Evolutionary conservation across 192 early-diverging fungal species (phyloP).

Genomic region (Jimgerdemannia flammicorona): DNA sequence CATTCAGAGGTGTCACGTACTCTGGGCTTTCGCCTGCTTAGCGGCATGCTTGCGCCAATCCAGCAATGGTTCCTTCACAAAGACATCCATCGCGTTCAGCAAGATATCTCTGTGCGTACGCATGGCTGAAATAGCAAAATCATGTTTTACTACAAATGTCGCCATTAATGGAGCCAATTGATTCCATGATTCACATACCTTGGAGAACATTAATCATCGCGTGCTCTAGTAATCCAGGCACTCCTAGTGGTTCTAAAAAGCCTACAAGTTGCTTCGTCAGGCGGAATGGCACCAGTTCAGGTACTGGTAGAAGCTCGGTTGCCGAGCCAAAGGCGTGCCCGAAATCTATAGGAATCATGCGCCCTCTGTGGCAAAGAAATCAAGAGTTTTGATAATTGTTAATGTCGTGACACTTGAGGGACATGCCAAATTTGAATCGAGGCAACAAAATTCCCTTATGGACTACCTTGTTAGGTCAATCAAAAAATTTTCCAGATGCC

Average conservation of each 20-base stretch:
- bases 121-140: constrained; percentile 37
- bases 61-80: constrained; percentile 78
- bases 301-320: constrained; percentile 70
- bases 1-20: constrained; percentile 19
- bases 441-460: background rate
- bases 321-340: constrained; percentile 84
- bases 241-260: constrained; percentile 64
- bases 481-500: constrained; percentile 77
- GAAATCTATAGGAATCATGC: constrained; percentile 75
- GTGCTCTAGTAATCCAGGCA: constrained; percentile 54
- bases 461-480: constrained; percentile 58
- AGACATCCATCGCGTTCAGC: constrained; percentile 74
- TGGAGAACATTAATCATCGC: constrained; percentile 68
- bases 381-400: constrained; percentile 1
- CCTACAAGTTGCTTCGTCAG: constrained; percentile 64
- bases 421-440: background rate
- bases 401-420: background rate
- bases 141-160: background rate
- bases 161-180: constrained; percentile 9
- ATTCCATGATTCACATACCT: constrained; percentile 25
- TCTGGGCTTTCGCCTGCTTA: constrained; percentile 56
- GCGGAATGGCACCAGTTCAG: constrained; percentile 75
- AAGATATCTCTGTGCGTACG: constrained; percentile 57
- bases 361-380: constrained; percentile 35
- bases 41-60: constrained; percentile 74